Evolutionary conservation across 208 protist genomes (phyloP), one percentile per base, ranked within the genome.

Genomic region (Acanthamoeba divionensis): DNA sequence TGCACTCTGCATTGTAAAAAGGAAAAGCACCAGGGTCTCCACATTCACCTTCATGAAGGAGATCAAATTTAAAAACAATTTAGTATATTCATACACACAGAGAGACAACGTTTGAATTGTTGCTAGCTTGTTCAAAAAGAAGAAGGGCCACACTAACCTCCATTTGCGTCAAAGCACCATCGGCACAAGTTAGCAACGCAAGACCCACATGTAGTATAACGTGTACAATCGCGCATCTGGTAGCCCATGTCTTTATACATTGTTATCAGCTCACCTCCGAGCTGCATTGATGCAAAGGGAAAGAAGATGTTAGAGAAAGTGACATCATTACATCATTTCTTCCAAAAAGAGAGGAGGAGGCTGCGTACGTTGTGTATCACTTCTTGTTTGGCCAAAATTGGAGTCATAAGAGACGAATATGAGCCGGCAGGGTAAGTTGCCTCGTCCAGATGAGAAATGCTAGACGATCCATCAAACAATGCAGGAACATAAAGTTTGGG

Each of bases 401-500:
- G 75, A 0, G 75, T 85, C 75, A 85, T 85, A 33, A 85, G 75
- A 33, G 75, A 62, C 50, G 44, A 65, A 8, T 31, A 54, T 18
- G 24, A 21, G 50, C 75, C 75, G 26, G 44, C 33, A 18, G 75
- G 75, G 21, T 65, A 85, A 21, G 44, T 0, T 15, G 44, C 44
- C 33, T 85, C 75, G 75, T 85, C 75, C n/a, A 85, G 75, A 33
- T 85, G 75, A 26, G 75, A 85, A 13, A 85, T 38, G 75, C 50
- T 65, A 54, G 52, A 66, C 15, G 31, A 47, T 15, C 50, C 50
- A 12, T 55, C 75, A 18, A 55, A 85, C 29, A 6, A 29, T 24
- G 15, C 6, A 7, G 75, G 75, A 12, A 63, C 75, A 82, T 82
- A 85, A 47, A 85, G 44, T 38, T 85, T 63, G 50, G 52, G 50